Conservation (phyloP, 2,329 filamentous ascomycete genomes). For the Fusarium acutatum region DNA sequence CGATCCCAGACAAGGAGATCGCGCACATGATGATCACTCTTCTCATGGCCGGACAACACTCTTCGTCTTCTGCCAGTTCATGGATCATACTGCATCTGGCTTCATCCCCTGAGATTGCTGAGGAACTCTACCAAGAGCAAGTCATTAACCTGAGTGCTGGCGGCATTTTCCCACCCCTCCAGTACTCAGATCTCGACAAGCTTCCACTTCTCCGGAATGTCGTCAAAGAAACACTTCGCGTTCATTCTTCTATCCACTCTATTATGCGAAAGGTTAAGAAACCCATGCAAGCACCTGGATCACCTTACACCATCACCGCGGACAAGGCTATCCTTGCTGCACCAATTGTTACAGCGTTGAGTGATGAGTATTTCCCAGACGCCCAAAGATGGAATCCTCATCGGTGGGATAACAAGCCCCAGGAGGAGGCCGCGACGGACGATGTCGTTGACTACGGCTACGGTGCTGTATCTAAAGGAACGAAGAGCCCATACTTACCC, state of each 20-base stretch:
- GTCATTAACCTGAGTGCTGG: constrained; percentile 58
- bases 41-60: constrained; percentile 86
- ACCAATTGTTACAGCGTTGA: constrained; percentile 54
- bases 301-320: constrained; percentile 64
- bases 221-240: constrained; percentile 75
- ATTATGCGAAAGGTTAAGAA: constrained; percentile 78
- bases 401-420: constrained; percentile 38
- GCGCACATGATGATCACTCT: constrained; percentile 89
- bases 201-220: constrained; percentile 70
- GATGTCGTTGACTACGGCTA: constrained; percentile 45
- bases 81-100: constrained; percentile 82
- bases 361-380: constrained; percentile 66
- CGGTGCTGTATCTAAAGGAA: constrained; percentile 44
- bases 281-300: constrained; percentile 67
- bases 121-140: constrained; percentile 77
- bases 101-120: constrained; percentile 71
- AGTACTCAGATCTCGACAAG: constrained; percentile 66
- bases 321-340: constrained; percentile 55
- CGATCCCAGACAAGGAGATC: constrained; percentile 77
- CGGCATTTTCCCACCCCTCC: constrained; percentile 62
- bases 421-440: constrained; percentile 21
- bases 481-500: constrained; percentile 62
- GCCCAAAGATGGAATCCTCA: constrained; percentile 44
- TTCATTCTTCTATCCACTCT: constrained; percentile 77
- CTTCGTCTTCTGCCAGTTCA: constrained; percentile 77